Conservation (phyloP, 2,329 filamentous ascomycete genomes). For the Anthostomella pinea region DNA sequence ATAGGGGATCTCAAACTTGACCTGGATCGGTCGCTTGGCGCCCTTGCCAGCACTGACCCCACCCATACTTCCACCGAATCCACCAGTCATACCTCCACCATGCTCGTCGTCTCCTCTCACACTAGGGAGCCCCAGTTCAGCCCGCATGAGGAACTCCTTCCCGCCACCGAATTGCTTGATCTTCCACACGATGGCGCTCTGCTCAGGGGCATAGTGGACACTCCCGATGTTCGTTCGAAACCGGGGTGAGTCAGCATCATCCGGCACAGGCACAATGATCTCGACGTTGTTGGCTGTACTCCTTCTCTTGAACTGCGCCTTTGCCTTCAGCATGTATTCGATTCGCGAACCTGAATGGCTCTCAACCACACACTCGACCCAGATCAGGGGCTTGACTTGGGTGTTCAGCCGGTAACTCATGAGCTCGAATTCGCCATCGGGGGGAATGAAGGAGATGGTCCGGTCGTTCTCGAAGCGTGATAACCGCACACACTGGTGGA, state of each 20-base stretch:
- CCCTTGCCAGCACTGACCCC: conserved; percentile 82
- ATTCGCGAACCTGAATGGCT: conserved; percentile 93
- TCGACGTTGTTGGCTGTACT: conserved; percentile 99
- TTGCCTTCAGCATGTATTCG: conserved; percentile 98
- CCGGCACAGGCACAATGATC: conserved; percentile 93
- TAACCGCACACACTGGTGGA: conserved; percentile 95
- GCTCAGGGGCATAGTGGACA: conserved; percentile 96
- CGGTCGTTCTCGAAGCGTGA: conserved; percentile 97
- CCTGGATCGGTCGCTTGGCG: conserved; percentile 89
- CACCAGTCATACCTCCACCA: conserved; percentile 95
- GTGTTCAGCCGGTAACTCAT: conserved; percentile 99
- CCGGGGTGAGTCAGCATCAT: conserved; percentile 92
- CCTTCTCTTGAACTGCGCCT: conserved; percentile 95
- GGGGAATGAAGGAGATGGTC: conserved; percentile 97
- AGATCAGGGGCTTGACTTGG: conserved; percentile 96
- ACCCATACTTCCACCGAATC: conserved; percentile 95
- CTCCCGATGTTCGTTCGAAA: conserved; percentile 97
- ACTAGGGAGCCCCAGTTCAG: conserved; percentile 88
- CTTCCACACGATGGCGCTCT: conserved; percentile 98
- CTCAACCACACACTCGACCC: conserved; percentile 97
- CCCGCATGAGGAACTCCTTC: conserved; percentile 98
- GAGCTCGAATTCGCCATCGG: conserved; percentile 96
- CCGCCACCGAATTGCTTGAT: conserved; percentile 99
- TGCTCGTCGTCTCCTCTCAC: conserved; percentile 94
- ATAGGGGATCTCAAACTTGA: conserved; percentile 99